Evolutionary conservation across 2,329 filamentous ascomycete species (phyloP).

Genomic region (Pseudogymnoascus sp.): DNA sequence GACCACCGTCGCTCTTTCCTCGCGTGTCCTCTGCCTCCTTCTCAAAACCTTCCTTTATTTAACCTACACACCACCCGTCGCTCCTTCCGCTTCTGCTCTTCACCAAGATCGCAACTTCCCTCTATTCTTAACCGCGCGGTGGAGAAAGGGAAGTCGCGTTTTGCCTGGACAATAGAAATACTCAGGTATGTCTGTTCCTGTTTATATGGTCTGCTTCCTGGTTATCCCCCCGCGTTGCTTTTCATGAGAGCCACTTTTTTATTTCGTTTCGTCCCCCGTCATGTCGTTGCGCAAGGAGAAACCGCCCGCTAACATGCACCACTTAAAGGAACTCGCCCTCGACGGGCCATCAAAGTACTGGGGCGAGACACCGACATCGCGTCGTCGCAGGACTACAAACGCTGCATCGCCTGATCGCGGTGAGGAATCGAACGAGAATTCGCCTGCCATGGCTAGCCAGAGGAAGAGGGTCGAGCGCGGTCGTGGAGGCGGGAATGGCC

Average conservation of each 20-base stretch:
- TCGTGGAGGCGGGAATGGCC: neutral
- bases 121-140: slow-evolving; percentile 2
- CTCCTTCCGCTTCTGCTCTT: neutral
- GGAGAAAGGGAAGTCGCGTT: neutral
- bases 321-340: slow-evolving; percentile 3
- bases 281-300: neutral
- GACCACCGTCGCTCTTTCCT: neutral
- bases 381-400: neutral
- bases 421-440: neutral
- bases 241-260: neutral
- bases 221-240: slow-evolving; percentile 2
- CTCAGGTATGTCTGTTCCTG: slow-evolving; percentile 9
- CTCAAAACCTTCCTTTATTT: neutral
- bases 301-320: neutral
- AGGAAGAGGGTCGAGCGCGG: slow-evolving; percentile 6
- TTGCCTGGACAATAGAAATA: slow-evolving; percentile 8
- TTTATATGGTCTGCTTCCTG: slow-evolving; percentile 5
- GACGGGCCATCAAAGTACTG: slow-evolving; percentile 9
- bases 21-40: neutral
- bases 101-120: slow-evolving; percentile 7
- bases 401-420: neutral
- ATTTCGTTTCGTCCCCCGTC: neutral
- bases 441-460: neutral
- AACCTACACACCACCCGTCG: neutral
- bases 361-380: neutral